phyloP scores from a whole-genome alignment of 2,329 filamentous ascomycete genomes.

The Aureobasidium pullulans region DNA sequence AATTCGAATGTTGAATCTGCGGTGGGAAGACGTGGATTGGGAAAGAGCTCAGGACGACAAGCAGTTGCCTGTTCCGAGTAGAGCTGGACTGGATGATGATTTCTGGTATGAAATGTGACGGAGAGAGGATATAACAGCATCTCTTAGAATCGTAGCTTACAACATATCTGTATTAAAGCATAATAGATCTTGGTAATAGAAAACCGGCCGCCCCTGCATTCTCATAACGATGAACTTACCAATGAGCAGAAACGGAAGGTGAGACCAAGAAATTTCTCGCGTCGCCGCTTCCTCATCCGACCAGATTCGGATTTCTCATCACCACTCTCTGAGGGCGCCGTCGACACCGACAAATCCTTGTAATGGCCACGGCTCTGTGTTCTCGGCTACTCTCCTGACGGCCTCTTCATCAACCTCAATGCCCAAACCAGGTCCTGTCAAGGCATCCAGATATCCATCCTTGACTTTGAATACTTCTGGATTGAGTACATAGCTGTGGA shows the following conservation, averaged over 20 bases:
- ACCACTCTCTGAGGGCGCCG: constrained; percentile 62
- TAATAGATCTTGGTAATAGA: neutral
- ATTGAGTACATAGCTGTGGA: constrained; percentile 30
- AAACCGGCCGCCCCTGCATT: no score
- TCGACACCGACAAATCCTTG: constrained; percentile 61
- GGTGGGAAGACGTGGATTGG: constrained; percentile 67
- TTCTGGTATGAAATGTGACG: constrained; percentile 70
- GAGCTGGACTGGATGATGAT: constrained; percentile 82
- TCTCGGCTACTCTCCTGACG: constrained; percentile 51
- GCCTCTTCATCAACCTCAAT: constrained; percentile 52
- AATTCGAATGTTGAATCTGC: constrained; percentile 83
- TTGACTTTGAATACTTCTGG: constrained; percentile 20
- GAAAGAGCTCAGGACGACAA: constrained; percentile 16
- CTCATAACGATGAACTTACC: no score
- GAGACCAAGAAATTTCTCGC: no score
- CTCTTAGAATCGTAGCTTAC: neutral
- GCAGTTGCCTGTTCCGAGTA: constrained; percentile 57
- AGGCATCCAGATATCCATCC: constrained; percentile 20
- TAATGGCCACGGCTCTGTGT: constrained; percentile 55
- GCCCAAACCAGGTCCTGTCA: constrained; percentile 20
- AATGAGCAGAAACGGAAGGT: no score
- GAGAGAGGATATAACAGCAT: neutral
- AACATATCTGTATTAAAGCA: neutral
- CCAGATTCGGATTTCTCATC: neutral
- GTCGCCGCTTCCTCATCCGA: neutral